Evolutionary conservation across 495 filamentous ascomycete genomes (phyloP).

Genomic region (Penicillium robsamsonii): DNA sequence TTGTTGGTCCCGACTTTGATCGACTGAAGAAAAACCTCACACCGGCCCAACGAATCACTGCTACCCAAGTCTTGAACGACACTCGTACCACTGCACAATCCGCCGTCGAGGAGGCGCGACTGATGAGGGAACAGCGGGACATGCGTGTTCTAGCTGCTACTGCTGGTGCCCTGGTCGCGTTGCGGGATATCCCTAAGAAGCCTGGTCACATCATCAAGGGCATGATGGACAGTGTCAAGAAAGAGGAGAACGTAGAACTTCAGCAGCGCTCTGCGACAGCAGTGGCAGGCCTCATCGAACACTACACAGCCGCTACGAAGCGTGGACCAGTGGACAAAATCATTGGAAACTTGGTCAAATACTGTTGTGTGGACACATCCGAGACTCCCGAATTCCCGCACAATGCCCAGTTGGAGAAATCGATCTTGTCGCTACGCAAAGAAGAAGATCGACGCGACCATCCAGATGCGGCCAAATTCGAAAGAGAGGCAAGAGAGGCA

Average conservation of each 20-base stretch:
- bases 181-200: constrained; percentile 84
- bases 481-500: constrained; percentile 79
- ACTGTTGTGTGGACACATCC: constrained; percentile 93
- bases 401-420: constrained; percentile 69
- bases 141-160: constrained; percentile 83
- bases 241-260: constrained; percentile 86
- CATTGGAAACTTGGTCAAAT: constrained; percentile 88
- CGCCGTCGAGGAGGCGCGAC: constrained; percentile 74
- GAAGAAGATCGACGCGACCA: constrained; percentile 96
- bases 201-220: constrained; percentile 85
- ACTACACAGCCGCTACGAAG: constrained; percentile 74
- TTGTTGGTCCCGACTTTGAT: constrained; percentile 79
- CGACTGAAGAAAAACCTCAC: constrained; percentile 79
- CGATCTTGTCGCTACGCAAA: constrained; percentile 88
- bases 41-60: constrained; percentile 78
- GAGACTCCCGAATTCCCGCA: constrained; percentile 92
- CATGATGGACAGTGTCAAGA: constrained; percentile 97
- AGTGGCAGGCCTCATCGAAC: constrained; percentile 77
- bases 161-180: constrained; percentile 81
- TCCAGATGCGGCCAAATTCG: constrained; percentile 82
- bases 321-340: constrained; percentile 88
- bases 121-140: constrained; percentile 77
- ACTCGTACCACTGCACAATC: constrained; percentile 64
- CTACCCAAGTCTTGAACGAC: constrained; percentile 69
- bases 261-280: constrained; percentile 84